Conservation (phyloP, 2,329 filamentous ascomycete genomes). For the Fusarium chlamydosporum region DNA sequence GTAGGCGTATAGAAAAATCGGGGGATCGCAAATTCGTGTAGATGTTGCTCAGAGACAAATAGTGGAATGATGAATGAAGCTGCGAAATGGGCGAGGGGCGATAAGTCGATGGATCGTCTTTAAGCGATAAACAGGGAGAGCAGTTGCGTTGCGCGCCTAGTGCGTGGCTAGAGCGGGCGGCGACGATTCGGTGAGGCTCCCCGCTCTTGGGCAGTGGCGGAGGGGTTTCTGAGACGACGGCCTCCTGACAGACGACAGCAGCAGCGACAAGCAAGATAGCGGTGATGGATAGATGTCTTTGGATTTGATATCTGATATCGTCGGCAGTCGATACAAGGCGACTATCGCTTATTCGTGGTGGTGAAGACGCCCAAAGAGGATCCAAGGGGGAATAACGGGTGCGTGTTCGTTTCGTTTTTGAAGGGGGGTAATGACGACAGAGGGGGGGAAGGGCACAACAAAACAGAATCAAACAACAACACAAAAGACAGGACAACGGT, state of each 20-base stretch:
- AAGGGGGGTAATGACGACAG: conserved; percentile 60
- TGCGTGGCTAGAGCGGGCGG: conserved; percentile 46
- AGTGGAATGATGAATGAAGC: conserved; percentile 30
- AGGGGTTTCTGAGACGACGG: conserved; percentile 47
- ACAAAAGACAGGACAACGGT: conserved; percentile 23
- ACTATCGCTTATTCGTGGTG: conserved; percentile 31
- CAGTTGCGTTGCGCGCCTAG: conserved; percentile 50
- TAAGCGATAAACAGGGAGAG: conserved; percentile 38
- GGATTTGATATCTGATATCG: conserved; percentile 25
- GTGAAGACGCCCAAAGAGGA: conserved; percentile 29
- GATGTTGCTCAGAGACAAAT: conserved; percentile 18
- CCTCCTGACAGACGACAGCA: conserved; percentile 35
- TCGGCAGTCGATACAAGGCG: conserved; percentile 30
- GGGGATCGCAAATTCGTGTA: conserved; percentile 33
- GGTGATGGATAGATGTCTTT: conserved; percentile 11
- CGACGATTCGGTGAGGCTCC: conserved; percentile 52
- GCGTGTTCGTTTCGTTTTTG: conserved; percentile 46
- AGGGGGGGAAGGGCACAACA: conserved; percentile 54
- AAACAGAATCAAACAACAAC: conserved; percentile 34
- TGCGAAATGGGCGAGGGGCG: conserved; percentile 34
- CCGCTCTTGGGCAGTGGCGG: conserved; percentile 51
- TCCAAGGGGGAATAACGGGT: conserved; percentile 40
- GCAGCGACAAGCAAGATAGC: conserved; percentile 22
- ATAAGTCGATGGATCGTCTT: conserved; percentile 35
- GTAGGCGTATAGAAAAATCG: conserved; percentile 21